phyloP scores from a whole-genome alignment of 768 basidiomycete species.

The Amanita pallidorosea region DNA sequence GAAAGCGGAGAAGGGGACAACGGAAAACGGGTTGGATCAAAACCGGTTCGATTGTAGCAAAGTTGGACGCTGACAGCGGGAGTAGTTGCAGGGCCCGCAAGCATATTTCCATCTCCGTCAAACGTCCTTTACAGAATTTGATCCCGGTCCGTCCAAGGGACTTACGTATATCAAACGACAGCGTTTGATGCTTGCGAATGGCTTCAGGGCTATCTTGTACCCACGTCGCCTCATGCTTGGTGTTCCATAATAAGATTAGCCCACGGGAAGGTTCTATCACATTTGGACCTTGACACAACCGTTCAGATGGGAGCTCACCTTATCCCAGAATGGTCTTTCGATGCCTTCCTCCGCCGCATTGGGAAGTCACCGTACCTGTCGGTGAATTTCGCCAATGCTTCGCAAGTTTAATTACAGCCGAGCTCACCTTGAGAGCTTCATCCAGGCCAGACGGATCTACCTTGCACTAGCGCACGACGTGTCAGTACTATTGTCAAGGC shows the following conservation, averaged over 20 bases:
- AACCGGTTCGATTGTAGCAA: slow-evolving; percentile 19
- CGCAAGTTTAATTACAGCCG: slow-evolving; percentile 1
- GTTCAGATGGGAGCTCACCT: slow-evolving; percentile 2
- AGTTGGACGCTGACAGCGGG: slow-evolving; percentile 4
- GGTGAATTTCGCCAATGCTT: not conserved
- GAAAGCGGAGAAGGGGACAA: slow-evolving; percentile 11
- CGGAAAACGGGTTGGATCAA: slow-evolving; percentile 15
- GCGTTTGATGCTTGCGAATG: not conserved
- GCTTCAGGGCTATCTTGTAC: slow-evolving; percentile 7
- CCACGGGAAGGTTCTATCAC: slow-evolving; percentile 5
- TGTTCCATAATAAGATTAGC: slow-evolving; percentile 8
- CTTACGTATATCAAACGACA: slow-evolving; percentile 7
- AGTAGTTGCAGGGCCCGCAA: slow-evolving; percentile 7
- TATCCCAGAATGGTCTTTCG: slow-evolving; percentile 2
- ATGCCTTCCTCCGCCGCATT: slow-evolving; percentile 1
- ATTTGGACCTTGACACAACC: slow-evolving; percentile 6
- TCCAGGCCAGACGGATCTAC: not conserved
- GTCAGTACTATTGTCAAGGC: not conserved
- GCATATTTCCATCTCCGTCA: slow-evolving; percentile 8
- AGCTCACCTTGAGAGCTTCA: not conserved
- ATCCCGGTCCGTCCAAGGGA: slow-evolving; percentile 5
- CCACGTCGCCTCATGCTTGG: slow-evolving; percentile 6
- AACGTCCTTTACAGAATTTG: slow-evolving; percentile 5
- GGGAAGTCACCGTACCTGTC: slow-evolving; percentile 7
- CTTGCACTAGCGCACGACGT: not conserved